A percentile compares a stretch with the other conserved stretches of the same genome.
Evolutionary conservation across 1,284 basidiomycete species (phyloP).

Genomic region (Ceratorhiza oryzae-sativae): DNA sequence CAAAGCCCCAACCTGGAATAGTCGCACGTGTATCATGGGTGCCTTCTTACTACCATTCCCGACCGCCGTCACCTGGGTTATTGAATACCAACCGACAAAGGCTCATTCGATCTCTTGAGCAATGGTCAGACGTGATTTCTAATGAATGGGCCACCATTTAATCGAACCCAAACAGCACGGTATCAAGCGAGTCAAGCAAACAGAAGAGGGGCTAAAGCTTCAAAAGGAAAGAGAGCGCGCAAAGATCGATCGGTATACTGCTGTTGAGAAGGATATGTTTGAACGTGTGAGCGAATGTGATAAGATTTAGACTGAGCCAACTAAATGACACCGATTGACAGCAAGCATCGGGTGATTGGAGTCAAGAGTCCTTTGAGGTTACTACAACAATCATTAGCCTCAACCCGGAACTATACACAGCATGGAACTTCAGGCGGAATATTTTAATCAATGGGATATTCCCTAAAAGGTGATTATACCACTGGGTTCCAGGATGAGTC

Average conservation of each 20-base stretch:
- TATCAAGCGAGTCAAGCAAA: constrained; percentile 72
- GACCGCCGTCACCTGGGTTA: background rate
- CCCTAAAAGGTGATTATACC: constrained; percentile 60
- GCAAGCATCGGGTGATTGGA: constrained; percentile 73
- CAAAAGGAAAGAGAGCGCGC: constrained; percentile 72
- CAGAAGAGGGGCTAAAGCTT: constrained; percentile 68
- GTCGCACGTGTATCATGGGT: background rate
- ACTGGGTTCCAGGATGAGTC: background rate
- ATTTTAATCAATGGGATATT: constrained; percentile 81
- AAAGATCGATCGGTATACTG: constrained; percentile 77
- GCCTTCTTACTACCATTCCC: background rate
- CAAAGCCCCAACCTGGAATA: background rate
- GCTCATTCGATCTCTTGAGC: background rate
- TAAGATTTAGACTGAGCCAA: background rate
- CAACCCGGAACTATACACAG: constrained; percentile 91
- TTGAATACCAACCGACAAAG: background rate
- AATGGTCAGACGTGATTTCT: constrained; percentile 15
- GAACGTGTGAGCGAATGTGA: constrained; percentile 59
- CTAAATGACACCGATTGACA: constrained; percentile 48
- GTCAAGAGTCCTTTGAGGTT: constrained; percentile 69
- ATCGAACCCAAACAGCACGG: constrained; percentile 66
- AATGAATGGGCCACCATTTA: background rate
- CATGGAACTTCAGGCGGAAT: constrained; percentile 89
- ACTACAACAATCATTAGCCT: constrained; percentile 79
- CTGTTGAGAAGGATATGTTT: constrained; percentile 70